These are phyloP conservation scores for Dittrichia graveolens DNA, from an alignment of 129 eudicot genomes.

Conservation along the genomic window DNA sequence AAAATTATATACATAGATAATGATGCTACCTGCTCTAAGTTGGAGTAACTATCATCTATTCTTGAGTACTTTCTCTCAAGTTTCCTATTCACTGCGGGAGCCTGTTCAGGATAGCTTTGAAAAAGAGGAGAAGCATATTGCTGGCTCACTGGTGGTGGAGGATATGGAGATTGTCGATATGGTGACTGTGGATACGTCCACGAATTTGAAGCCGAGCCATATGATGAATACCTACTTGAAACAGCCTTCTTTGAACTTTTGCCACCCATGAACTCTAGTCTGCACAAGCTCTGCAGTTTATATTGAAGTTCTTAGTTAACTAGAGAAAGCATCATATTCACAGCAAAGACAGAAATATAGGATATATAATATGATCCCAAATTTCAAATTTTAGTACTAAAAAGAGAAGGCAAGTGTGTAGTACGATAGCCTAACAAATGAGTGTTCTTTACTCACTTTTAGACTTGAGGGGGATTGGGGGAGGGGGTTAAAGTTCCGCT, in stretches of 20 bases:
- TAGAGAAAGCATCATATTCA: conserved; percentile 10
- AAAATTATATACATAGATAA: conserved; percentile 2
- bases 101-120: conserved; percentile 49
- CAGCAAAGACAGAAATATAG: background rate
- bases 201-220: conserved; percentile 57
- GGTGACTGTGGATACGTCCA: conserved; percentile 50
- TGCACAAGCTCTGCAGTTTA: conserved; percentile 29
- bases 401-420: background rate
- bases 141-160: conserved; percentile 51
- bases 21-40: conserved; percentile 64
- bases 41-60: conserved; percentile 72
- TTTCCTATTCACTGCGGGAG: conserved; percentile 47
- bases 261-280: conserved; percentile 60
- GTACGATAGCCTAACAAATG: too few species aligned
- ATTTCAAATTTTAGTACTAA: background rate
- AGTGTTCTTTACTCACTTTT: too few species aligned
- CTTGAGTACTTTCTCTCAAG: conserved; percentile 71
- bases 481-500: too few species aligned
- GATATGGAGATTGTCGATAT: conserved; percentile 32
- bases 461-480: too few species aligned
- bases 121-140: conserved; percentile 50
- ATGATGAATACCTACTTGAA: conserved; percentile 61
- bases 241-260: conserved; percentile 63
- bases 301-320: background rate
- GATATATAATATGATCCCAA: background rate